Conservation (phyloP, 1,139 yeast species). For the Debaryomyces psychrophilus region DNA sequence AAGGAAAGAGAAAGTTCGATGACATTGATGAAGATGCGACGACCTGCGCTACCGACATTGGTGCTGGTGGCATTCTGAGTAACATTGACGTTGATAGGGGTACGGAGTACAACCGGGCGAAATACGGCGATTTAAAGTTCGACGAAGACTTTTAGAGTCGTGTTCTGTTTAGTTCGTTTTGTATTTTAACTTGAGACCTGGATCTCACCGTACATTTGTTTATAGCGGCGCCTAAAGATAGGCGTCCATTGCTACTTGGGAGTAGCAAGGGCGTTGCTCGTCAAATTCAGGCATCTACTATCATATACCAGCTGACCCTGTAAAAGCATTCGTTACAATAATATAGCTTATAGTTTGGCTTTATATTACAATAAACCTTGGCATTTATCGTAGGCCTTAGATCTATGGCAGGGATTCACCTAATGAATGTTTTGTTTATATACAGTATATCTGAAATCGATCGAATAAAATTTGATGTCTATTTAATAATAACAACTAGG, state of each 20-base stretch:
- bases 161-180: constrained; percentile 4
- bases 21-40: constrained; percentile 29
- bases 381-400: background rate
- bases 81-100: constrained; percentile 6
- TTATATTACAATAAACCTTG: background rate
- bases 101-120: constrained; percentile 25
- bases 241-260: no score
- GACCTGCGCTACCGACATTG: constrained; percentile 12
- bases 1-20: constrained; percentile 43
- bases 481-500: background rate
- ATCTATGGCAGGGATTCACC: background rate
- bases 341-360: no score
- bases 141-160: constrained; percentile 47
- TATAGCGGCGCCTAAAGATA: background rate
- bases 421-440: background rate
- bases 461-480: background rate
- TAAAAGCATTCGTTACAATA: no score
- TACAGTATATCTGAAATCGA: background rate
- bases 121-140: constrained; percentile 49
- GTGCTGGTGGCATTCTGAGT: background rate
- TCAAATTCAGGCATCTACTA: background rate
- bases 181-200: background rate
- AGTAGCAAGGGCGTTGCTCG: no score
- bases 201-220: background rate
- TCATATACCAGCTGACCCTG: background rate